Conservation (phyloP, 441 rosid genomes). For the Bruguiera hainesii region DNA sequence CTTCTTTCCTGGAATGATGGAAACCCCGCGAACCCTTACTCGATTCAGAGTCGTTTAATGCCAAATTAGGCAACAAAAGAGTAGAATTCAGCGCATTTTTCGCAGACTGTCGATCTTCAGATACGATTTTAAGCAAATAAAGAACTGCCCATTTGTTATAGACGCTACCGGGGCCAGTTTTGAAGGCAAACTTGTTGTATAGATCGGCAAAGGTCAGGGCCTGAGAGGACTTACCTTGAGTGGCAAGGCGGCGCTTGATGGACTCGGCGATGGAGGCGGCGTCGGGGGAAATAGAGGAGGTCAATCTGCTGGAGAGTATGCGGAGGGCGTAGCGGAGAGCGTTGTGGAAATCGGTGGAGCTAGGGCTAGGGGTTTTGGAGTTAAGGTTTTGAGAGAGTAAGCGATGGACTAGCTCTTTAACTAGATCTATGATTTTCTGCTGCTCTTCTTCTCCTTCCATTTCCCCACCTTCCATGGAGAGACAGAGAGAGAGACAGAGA, state of each 20-base stretch:
- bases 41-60: slow-evolving; percentile 29
- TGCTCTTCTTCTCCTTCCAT: slow-evolving; percentile 79
- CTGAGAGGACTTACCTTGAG: slow-evolving; percentile 80
- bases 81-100: slow-evolving; percentile 39
- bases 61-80: slow-evolving; percentile 54
- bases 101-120: slow-evolving; percentile 57
- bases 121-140: slow-evolving; percentile 68
- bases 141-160: slow-evolving; percentile 87
- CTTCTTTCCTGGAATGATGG: slow-evolving; percentile 27
- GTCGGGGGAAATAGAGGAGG: slow-evolving; percentile 74
- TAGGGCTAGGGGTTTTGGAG: slow-evolving; percentile 27
- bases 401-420: slow-evolving; percentile 76
- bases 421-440: slow-evolving; percentile 70
- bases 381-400: slow-evolving; percentile 8
- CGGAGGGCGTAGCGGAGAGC: slow-evolving; percentile 75
- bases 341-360: slow-evolving; percentile 26
- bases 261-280: slow-evolving; percentile 85
- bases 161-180: slow-evolving; percentile 79
- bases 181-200: slow-evolving; percentile 66
- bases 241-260: slow-evolving; percentile 89
- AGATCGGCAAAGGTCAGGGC: slow-evolving; percentile 88
- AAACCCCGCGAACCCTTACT: slow-evolving; percentile 30
- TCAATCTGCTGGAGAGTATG: slow-evolving; percentile 80
- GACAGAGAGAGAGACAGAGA: not conserved
- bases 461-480: not conserved